These are phyloP conservation scores for Vaccinium darrowii DNA, from an alignment of 148 eudicot species.

Conservation along the genomic window DNA sequence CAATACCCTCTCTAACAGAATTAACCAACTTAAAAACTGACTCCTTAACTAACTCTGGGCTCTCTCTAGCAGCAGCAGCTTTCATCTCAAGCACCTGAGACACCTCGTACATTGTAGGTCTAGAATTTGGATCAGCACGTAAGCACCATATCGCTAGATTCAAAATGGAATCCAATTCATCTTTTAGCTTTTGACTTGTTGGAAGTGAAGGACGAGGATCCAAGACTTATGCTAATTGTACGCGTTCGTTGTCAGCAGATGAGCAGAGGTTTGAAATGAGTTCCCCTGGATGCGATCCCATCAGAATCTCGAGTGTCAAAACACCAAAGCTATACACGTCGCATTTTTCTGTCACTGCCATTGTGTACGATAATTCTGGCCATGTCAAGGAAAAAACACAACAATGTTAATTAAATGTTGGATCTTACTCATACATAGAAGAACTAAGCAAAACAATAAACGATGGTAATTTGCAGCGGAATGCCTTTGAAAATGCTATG, in stretches of 20 bases:
- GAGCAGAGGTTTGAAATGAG: not conserved
- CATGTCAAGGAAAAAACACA: no score
- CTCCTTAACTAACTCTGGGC: not conserved
- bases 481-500: no score
- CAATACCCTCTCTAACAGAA: no score
- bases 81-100: constrained; percentile 1
- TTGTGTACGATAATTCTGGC: no score
- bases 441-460: no score
- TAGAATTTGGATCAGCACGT: not conserved
- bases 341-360: no score
- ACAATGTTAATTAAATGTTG: no score
- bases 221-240: not conserved
- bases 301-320: not conserved
- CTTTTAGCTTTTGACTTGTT: not conserved
- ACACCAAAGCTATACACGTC: not conserved
- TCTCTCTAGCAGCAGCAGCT: not conserved
- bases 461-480: no score
- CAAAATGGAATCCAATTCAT: not conserved
- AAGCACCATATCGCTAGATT: not conserved
- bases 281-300: not conserved
- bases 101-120: not conserved
- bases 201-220: not conserved
- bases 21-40: no score
- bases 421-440: no score
- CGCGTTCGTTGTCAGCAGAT: not conserved